These are phyloP conservation scores for Carex pumila DNA, from an alignment of 176 grass and related monocot species.

Conservation along the genomic window DNA sequence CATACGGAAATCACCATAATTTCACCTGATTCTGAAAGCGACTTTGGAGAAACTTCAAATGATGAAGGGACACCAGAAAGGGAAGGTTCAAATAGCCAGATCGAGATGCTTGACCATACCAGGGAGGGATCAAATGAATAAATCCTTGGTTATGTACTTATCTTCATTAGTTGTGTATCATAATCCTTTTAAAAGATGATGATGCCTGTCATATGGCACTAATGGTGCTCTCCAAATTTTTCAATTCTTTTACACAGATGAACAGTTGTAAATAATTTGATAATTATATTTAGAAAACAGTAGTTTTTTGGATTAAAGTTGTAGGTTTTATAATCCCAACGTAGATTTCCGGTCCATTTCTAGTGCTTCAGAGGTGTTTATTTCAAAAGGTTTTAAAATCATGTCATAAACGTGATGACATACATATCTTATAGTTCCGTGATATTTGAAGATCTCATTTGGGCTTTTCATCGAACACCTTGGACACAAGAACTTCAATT, in stretches of 20 bases:
- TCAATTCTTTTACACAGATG: neutral
- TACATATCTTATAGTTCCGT: neutral
- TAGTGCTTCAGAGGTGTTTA: neutral
- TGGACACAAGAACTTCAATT: neutral
- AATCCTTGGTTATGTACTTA: neutral
- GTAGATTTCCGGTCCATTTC: neutral
- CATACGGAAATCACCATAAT: neutral
- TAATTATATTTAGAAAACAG: neutral
- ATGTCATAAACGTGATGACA: neutral
- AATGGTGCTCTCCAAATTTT: neutral
- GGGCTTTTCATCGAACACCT: neutral
- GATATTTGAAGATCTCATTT: neutral
- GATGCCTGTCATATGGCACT: neutral
- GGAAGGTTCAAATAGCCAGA: conserved; percentile 21
- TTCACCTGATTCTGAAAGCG: conserved; percentile 22
- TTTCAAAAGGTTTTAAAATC: neutral
- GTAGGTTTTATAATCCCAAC: neutral
- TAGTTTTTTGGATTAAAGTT: neutral
- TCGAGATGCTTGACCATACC: conserved; percentile 27
- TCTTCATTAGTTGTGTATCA: neutral
- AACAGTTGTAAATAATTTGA: neutral
- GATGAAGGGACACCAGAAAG: conserved; percentile 41
- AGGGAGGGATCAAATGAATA: neutral
- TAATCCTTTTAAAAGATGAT: neutral
- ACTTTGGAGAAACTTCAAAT: conserved; percentile 8